phyloP scores from a whole-genome alignment of 2,329 filamentous ascomycete genomes.

The Fusarium humuli region DNA sequence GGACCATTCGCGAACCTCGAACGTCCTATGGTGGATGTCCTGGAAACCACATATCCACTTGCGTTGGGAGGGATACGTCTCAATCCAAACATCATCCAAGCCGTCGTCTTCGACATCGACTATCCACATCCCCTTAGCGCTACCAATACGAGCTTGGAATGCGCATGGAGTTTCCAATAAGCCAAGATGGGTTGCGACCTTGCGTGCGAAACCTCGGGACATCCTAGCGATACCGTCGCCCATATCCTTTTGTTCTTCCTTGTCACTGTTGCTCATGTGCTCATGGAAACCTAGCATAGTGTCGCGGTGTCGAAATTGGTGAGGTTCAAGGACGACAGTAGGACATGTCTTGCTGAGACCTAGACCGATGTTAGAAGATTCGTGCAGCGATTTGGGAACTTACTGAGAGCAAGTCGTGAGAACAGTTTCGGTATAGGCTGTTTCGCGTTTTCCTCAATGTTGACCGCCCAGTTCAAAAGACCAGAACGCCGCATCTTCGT shows the following conservation, averaged over 20 bases:
- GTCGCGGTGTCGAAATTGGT: conserved; percentile 56
- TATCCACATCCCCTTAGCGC: conserved; percentile 82
- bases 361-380: conserved; percentile 40
- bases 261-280: conserved; percentile 71
- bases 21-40: conserved; percentile 66
- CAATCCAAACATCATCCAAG: conserved; percentile 69
- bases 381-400: conserved; percentile 3
- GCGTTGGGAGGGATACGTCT: conserved; percentile 72
- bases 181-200: conserved; percentile 63
- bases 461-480: conserved; percentile 66
- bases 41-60: conserved; percentile 71
- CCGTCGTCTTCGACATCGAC: conserved; percentile 62
- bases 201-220: conserved; percentile 68
- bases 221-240: conserved; percentile 76
- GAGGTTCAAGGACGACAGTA: conserved; percentile 57
- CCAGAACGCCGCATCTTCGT: conserved; percentile 53
- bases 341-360: conserved; percentile 65
- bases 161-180: conserved; percentile 68
- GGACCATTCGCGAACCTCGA: conserved; percentile 68
- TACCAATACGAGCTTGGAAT: conserved; percentile 77
- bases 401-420: conserved; percentile 67
- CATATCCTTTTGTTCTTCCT: conserved; percentile 60
- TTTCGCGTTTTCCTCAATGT: conserved; percentile 56
- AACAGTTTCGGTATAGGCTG: conserved; percentile 68
- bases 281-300: conserved; percentile 39